phyloP scores from a whole-genome alignment of 2,329 filamentous ascomycete genomes.

The Pyrenochaeta sp. region DNA sequence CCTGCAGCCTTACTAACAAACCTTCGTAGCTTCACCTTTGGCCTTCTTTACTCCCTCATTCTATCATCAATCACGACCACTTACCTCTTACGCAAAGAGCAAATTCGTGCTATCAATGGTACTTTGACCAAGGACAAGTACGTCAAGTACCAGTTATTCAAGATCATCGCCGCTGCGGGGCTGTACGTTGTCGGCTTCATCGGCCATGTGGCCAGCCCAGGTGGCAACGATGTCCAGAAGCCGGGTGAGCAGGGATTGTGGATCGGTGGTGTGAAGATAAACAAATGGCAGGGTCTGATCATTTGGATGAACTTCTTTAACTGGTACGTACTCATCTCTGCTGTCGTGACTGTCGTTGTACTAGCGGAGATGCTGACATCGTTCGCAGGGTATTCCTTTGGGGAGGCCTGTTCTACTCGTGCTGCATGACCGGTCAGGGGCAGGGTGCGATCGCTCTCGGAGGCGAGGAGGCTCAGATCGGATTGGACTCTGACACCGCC shows the following conservation, averaged over 20 bases:
- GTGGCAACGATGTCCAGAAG: constrained; percentile 7
- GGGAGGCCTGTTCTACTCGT: constrained; percentile 36
- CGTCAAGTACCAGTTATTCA: constrained; percentile 32
- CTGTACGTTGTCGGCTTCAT: constrained; percentile 32
- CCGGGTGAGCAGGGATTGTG: constrained; percentile 20
- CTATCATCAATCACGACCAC: constrained; percentile 27
- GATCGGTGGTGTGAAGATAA: constrained; percentile 30
- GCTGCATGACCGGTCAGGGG: constrained; percentile 32
- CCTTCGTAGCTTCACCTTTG: constrained; percentile 26
- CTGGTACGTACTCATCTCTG: constrained; percentile 21
- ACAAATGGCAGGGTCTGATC: constrained; percentile 25
- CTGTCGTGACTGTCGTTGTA: neutral
- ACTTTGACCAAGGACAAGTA: constrained; percentile 32
- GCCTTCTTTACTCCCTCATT: constrained; percentile 32
- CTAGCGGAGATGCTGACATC: constrained; percentile 2
- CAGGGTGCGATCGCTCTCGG: constrained; percentile 31
- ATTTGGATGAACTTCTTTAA: constrained; percentile 34
- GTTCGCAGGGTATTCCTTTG: constrained; percentile 32
- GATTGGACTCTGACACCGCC: constrained; percentile 13
- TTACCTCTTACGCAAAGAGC: constrained; percentile 29
- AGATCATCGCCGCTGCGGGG: constrained; percentile 24
- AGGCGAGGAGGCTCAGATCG: constrained; percentile 29
- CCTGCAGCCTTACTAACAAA: neutral
- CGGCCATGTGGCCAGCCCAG: constrained; percentile 6
- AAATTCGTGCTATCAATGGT: constrained; percentile 21